Percentiles rank a stretch among this genome's conserved stretches.
Conservation (phyloP, 2,329 filamentous ascomycete genomes). For the Emergomyces africanus region DNA sequence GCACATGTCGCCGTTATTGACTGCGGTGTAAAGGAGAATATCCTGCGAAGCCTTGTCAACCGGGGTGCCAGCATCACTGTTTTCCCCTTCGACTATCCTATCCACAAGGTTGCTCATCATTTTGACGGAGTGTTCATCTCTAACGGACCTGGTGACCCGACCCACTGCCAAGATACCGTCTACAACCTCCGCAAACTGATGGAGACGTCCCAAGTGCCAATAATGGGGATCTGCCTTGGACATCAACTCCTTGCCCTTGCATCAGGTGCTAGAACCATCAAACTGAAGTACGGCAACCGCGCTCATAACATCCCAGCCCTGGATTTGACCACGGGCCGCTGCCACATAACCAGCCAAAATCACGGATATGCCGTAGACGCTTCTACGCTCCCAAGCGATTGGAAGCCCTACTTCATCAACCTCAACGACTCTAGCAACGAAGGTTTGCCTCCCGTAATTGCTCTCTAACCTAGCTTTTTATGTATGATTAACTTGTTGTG, state of each 20-base stretch:
- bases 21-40: slow-evolving; percentile 99
- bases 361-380: slow-evolving; percentile 94
- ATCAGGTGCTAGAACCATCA: slow-evolving; percentile 77
- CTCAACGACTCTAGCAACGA: slow-evolving; percentile 96
- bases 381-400: slow-evolving; percentile 66
- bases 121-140: slow-evolving; percentile 99
- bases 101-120: slow-evolving; percentile 96
- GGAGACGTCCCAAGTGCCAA: slow-evolving; percentile 76
- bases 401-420: slow-evolving; percentile 98
- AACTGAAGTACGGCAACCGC: slow-evolving; percentile 98
- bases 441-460: slow-evolving; percentile 35
- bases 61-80: slow-evolving; percentile 86
- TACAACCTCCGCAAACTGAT: slow-evolving; percentile 87
- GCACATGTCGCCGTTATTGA: slow-evolving; percentile 92
- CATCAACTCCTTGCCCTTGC: slow-evolving; percentile 92
- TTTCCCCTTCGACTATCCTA: slow-evolving; percentile 93
- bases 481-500: background rate
- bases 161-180: slow-evolving; percentile 87
- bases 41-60: slow-evolving; percentile 82
- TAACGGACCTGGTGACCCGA: slow-evolving; percentile 96
- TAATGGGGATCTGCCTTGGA: slow-evolving; percentile 97
- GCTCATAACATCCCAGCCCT: slow-evolving; percentile 97
- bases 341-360: slow-evolving; percentile 98
- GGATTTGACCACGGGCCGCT: slow-evolving; percentile 88
- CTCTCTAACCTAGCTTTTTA: background rate